Conservation (phyloP, 1,139 yeast genomes). For the Sugiyamaella paludigena region DNA sequence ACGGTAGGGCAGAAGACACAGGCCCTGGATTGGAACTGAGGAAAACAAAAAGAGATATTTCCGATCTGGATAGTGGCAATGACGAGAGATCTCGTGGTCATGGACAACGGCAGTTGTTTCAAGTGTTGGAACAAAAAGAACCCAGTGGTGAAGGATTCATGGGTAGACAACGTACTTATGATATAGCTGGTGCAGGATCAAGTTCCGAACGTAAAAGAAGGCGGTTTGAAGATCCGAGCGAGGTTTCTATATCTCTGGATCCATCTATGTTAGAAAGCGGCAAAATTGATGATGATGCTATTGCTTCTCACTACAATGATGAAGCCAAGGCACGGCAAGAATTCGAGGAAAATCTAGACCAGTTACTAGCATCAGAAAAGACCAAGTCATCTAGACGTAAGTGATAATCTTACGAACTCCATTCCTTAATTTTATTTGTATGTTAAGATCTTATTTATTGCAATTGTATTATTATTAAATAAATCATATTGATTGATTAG, state of each 20-base stretch:
- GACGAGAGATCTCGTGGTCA: conserved; percentile 1
- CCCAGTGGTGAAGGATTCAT: conserved; percentile 27
- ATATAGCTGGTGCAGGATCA: conserved; percentile 21
- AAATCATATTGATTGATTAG: too few species aligned
- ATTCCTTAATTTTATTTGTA: too few species aligned
- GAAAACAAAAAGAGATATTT: conserved; percentile 2
- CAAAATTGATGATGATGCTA: background rate
- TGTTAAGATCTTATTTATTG: too few species aligned
- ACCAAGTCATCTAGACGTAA: background rate
- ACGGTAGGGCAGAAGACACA: background rate
- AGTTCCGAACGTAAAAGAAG: conserved; percentile 19
- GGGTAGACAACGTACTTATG: conserved; percentile 26
- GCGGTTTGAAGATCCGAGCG: conserved; percentile 17
- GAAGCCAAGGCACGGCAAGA: conserved; percentile 5
- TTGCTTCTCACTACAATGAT: background rate
- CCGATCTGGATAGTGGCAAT: conserved; percentile 13
- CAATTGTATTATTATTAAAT: too few species aligned
- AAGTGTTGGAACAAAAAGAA: conserved; percentile 42
- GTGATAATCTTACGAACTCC: too few species aligned
- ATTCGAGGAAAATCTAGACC: conserved; percentile 3
- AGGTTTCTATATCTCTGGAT: too few species aligned
- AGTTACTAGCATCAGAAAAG: conserved; percentile 8
- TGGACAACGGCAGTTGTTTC: conserved; percentile 38
- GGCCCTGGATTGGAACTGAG: conserved; percentile 8
- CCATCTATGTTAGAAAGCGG: too few species aligned